A percentile compares a stretch with the other conserved stretches of the same genome.
Conservation (phyloP, 2,329 filamentous ascomycete genomes). For the Claviceps spartinae region DNA sequence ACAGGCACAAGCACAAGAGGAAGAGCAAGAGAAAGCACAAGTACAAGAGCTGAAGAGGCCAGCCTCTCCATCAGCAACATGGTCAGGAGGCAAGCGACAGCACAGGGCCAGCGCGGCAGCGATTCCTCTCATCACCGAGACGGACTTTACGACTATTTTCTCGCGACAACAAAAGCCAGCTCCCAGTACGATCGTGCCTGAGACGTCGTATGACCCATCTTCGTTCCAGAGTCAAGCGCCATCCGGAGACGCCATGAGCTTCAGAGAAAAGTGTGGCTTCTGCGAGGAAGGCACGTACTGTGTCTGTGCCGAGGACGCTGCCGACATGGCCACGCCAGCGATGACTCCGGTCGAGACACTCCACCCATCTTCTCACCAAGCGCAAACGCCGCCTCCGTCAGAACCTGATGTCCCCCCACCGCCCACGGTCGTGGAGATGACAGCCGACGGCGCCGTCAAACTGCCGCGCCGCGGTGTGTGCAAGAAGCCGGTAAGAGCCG, state of each 20-base stretch:
- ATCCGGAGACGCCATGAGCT: slow-evolving; percentile 24
- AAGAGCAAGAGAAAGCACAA: background rate
- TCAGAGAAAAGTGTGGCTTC: slow-evolving; percentile 65
- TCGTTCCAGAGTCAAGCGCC: slow-evolving; percentile 16
- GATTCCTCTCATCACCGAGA: slow-evolving; percentile 46
- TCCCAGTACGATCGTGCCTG: background rate
- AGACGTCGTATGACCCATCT: slow-evolving; percentile 3
- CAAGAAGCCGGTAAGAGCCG: slow-evolving; percentile 13
- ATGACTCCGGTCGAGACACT: slow-evolving; percentile 27
- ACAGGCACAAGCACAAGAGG: too few relatives aligned
- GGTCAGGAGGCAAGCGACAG: slow-evolving; percentile 41
- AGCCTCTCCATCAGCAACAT: slow-evolving; percentile 28
- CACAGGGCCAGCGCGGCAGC: slow-evolving; percentile 20
- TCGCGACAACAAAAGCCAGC: slow-evolving; percentile 24
- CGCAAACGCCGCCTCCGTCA: slow-evolving; percentile 43
- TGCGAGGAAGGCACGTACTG: slow-evolving; percentile 73
- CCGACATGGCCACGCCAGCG: slow-evolving; percentile 26
- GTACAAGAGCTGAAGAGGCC: slow-evolving; percentile 33
- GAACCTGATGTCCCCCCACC: slow-evolving; percentile 44
- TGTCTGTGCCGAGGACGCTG: slow-evolving; percentile 56
- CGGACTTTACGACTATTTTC: slow-evolving; percentile 60
- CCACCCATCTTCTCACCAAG: slow-evolving; percentile 31
- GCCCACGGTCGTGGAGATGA: slow-evolving; percentile 43
- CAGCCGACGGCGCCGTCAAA: slow-evolving; percentile 46
- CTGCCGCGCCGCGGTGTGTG: slow-evolving; percentile 30